Percentiles rank a stretch among this genome's conserved stretches.
These are phyloP conservation scores for Phanerodontia chrysosporium DNA, from an alignment of 768 basidiomycete species.

Conservation along the genomic window DNA sequence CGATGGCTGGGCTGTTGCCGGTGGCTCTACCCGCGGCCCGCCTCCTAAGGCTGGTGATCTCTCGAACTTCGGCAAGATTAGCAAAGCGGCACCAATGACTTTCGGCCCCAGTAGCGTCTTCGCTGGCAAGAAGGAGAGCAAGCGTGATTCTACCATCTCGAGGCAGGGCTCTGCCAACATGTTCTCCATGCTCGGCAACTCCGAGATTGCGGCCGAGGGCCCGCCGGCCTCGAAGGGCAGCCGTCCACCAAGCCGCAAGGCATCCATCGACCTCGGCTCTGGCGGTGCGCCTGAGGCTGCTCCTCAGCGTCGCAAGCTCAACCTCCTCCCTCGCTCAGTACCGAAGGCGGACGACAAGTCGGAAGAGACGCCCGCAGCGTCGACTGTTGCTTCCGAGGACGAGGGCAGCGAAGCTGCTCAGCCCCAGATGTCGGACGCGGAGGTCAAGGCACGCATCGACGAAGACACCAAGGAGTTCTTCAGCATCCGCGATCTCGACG, in stretches of 20 bases:
- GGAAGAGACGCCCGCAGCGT: conserved; percentile 40
- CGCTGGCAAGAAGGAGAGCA: conserved; percentile 62
- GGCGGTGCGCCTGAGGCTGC: conserved; percentile 39
- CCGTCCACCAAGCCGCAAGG: conserved; percentile 45
- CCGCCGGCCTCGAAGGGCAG: conserved; percentile 42
- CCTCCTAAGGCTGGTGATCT: conserved; percentile 82
- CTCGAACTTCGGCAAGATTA: conserved; percentile 86
- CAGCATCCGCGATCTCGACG: conserved; percentile 75
- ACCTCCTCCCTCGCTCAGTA: conserved; percentile 76
- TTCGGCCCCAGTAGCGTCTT: conserved; percentile 89
- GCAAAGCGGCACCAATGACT: conserved; percentile 56
- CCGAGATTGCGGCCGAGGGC: conserved; percentile 51
- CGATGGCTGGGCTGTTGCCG: conserved; percentile 86
- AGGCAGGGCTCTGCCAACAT: conserved; percentile 84
- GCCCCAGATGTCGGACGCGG: conserved; percentile 57
- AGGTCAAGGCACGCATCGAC: conserved; percentile 69
- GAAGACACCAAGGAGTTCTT: conserved; percentile 88
- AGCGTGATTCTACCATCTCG: conserved; percentile 68
- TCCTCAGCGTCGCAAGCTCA: conserved; percentile 63
- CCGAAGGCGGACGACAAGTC: conserved; percentile 45
- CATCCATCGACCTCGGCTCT: conserved; percentile 46
- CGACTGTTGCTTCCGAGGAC: conserved; percentile 44
- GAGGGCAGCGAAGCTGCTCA: conserved; percentile 25
- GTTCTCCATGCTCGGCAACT: conserved; percentile 76
- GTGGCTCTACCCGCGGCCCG: conserved; percentile 36